Evolutionary conservation across 176 grass and related monocot species (phyloP).

Genomic region (Oryza meridionalis): DNA sequence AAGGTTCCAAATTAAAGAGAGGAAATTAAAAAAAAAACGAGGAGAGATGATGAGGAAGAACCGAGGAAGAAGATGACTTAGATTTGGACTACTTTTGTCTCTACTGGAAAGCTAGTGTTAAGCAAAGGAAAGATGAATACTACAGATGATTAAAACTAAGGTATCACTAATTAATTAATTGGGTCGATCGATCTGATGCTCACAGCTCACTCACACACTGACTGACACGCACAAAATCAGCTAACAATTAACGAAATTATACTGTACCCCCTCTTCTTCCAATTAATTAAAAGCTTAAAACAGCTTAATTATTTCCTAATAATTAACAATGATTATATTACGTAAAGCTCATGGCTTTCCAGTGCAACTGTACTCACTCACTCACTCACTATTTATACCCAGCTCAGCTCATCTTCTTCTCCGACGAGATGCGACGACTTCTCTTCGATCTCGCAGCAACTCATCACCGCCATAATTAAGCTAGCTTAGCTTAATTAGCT

Average conservation of each 20-base stretch:
- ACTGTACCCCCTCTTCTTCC: not conserved
- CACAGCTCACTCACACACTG: constrained; percentile 7
- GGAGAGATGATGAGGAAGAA: not conserved
- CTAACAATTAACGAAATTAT: not conserved
- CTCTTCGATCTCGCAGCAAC: not conserved
- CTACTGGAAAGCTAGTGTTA: not conserved
- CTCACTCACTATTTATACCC: not conserved
- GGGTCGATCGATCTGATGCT: constrained; percentile 1
- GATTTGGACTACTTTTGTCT: constrained; percentile 35
- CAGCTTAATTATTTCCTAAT: not conserved
- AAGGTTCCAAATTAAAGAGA: not conserved
- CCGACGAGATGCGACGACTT: no score
- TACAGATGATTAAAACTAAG: no score
- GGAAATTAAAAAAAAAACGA: no score
- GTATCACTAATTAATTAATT: not conserved
- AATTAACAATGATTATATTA: not conserved
- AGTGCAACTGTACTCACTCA: constrained; percentile 2
- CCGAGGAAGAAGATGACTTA: not conserved
- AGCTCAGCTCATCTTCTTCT: not conserved
- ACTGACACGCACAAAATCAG: constrained; percentile 34
- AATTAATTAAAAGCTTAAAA: not conserved
- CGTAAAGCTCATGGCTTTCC: not conserved
- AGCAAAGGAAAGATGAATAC: not conserved
- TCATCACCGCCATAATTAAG: not conserved
- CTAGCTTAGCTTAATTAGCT: not conserved